Evolutionary conservation across 306 rosid genomes (phyloP).

Genomic region (Acacia acuminata): DNA sequence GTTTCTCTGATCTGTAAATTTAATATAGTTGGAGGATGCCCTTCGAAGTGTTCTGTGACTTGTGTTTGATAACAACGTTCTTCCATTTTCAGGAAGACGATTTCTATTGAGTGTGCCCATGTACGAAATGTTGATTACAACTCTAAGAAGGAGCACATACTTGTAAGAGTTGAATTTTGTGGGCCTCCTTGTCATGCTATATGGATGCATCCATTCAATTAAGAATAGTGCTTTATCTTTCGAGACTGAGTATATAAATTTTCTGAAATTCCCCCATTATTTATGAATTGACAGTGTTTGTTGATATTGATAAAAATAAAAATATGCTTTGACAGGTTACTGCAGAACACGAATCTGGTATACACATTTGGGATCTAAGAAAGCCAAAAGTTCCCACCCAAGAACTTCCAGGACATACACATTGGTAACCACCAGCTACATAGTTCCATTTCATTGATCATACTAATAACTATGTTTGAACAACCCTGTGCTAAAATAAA

Average conservation of each 20-base stretch:
- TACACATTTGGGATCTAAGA: conserved; percentile 92
- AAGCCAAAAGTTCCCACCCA: conserved; percentile 72
- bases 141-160: conserved; percentile 67
- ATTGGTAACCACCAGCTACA: conserved; percentile 65
- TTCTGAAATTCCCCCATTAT: conserved; percentile 18
- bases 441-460: conserved; percentile 24
- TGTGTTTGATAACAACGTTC: conserved; percentile 29
- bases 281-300: conserved; percentile 6
- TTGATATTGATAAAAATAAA: conserved; percentile 19
- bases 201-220: conserved; percentile 8
- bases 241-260: background rate
- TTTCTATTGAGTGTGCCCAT: conserved; percentile 77
- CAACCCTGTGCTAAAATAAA: background rate
- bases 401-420: conserved; percentile 94
- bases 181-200: conserved; percentile 11
- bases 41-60: conserved; percentile 15
- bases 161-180: conserved; percentile 60
- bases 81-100: conserved; percentile 75
- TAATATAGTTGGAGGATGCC: background rate
- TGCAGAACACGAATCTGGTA: conserved; percentile 88
- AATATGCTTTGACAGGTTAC: conserved; percentile 63
- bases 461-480: background rate
- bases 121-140: conserved; percentile 78
- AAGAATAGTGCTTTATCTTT: background rate
- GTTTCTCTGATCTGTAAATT: background rate